Conservation (phyloP, 371 early-diverging fungal species). For the Amoeboaphelidium protococcarum region DNA sequence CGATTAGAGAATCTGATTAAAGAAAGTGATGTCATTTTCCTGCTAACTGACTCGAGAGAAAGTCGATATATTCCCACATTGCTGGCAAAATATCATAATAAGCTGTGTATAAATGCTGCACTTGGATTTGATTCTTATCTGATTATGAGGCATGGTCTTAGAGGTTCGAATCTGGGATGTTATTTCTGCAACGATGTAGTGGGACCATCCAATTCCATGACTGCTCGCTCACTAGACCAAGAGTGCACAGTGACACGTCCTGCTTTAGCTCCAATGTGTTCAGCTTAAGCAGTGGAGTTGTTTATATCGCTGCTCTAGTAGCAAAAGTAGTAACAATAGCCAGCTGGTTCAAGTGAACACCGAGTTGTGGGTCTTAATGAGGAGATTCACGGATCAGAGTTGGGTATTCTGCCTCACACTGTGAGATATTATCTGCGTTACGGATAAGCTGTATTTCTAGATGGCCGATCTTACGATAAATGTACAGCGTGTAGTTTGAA, state of each 20-base stretch:
- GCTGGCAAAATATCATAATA: slow-evolving; percentile 34
- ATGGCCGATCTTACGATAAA: slow-evolving; percentile 54
- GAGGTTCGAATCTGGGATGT: slow-evolving; percentile 36
- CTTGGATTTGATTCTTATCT: slow-evolving; percentile 83
- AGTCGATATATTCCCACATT: slow-evolving; percentile 84
- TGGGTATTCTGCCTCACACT: slow-evolving; percentile 68
- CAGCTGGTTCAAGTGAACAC: slow-evolving; percentile 9
- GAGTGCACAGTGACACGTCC: slow-evolving; percentile 93
- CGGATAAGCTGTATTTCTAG: slow-evolving; percentile 50
- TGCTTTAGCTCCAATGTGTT: slow-evolving; percentile 63
- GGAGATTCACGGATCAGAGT: slow-evolving; percentile 2
- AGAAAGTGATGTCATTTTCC: slow-evolving; percentile 53
- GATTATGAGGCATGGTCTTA: slow-evolving; percentile 82
- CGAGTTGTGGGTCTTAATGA: slow-evolving; percentile 1
- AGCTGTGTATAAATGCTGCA: slow-evolving; percentile 52
- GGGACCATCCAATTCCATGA: slow-evolving; percentile 73
- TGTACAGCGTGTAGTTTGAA: slow-evolving; percentile 71
- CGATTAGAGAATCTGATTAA: slow-evolving; percentile 28
- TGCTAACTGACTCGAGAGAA: slow-evolving; percentile 81
- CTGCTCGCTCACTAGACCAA: slow-evolving; percentile 76
- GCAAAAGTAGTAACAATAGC: slow-evolving; percentile 29
- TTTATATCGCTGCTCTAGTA: slow-evolving; percentile 64
- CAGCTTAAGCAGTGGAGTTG: slow-evolving; percentile 63
- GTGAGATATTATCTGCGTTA: slow-evolving; percentile 66
- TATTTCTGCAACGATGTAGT: slow-evolving; percentile 91